phyloP scores from a whole-genome alignment of 2,329 filamentous ascomycete species.

The Didymellaceae sp. region DNA sequence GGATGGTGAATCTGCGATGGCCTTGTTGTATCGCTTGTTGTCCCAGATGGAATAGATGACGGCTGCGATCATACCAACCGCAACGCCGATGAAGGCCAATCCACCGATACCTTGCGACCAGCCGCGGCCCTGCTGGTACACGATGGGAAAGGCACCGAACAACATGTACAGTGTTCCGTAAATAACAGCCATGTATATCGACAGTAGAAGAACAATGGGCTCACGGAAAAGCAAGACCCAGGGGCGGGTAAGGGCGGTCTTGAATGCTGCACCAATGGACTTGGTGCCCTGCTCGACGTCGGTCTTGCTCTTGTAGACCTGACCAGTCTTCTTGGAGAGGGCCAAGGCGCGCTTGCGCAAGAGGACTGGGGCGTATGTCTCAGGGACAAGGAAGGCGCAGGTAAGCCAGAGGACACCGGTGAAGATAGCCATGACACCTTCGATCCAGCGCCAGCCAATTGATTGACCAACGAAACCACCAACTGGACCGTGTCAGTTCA shows the following conservation, averaged over 20 bases:
- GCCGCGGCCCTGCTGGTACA: conserved; percentile 43
- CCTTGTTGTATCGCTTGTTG: conserved; percentile 45
- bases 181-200: conserved; percentile 37
- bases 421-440: conserved; percentile 62
- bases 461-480: conserved; percentile 22
- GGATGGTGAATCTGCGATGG: conserved; percentile 24
- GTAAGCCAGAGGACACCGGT: conserved; percentile 48
- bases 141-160: conserved; percentile 57
- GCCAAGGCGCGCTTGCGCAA: conserved; percentile 66
- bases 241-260: conserved; percentile 32
- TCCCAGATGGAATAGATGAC: conserved; percentile 38
- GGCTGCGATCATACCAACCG: conserved; percentile 24
- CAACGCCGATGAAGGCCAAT: conserved; percentile 41
- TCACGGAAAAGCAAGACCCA: conserved; percentile 30
- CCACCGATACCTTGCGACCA: conserved; percentile 49
- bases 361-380: conserved; percentile 67
- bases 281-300: conserved; percentile 11
- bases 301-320: conserved; percentile 59
- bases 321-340: conserved; percentile 65
- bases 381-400: conserved; percentile 53
- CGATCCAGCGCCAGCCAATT: conserved; percentile 37
- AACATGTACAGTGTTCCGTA: conserved; percentile 57
- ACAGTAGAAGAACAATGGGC: conserved; percentile 29
- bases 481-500: conserved; percentile 44
- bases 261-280: conserved; percentile 2